Base-by-base conservation (phyloP, 176 grass and related monocot species). In the Bolboschoenus planiculmis region DNA sequence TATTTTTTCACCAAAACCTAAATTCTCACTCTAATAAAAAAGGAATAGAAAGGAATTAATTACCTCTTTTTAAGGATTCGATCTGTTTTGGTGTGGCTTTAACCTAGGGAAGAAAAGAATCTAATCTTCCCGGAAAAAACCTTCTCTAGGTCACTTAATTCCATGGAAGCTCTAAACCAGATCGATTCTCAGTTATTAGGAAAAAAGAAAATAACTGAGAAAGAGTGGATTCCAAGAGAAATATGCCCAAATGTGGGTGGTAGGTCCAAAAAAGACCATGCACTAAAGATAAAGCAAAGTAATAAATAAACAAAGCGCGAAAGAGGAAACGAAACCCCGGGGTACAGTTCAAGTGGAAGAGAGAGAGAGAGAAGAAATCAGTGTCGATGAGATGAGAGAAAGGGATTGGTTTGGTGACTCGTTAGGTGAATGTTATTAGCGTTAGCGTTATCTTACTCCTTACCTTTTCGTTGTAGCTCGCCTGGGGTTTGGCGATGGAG, bases 211-310 rank as follows among this genome's bases (percentile, higher is more conserved):
- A n/a, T n/a, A n/a, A 80, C 57, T 66, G 57, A 84, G 68, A 31
- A 63, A 75, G 83, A 90, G 75, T 88, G 78, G 79, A 58, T 65
- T 85, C 33, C 20, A 67, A 84, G 78, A 85, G 66, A 81, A 43
- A 85, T 78, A 37, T 65, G 18, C 44, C 31, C 59, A 85, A 65
- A 83, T 80, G 84, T 67, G 59, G 78, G 36, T 48, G 78, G 82
- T 66, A 86, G 50, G 80, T 75, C 46, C 11, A 80, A 47, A 81
- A 72, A 83, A 76, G 75, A 50, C 61, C 26, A 48, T 71, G 80
- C 20, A 50, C 85, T 86, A 36, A 81, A 90, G 71, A 80, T 77
- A 81, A 76, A 87, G 48, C 55, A 57, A 77, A 84, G 67, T 54
- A 74, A 80, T 72, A 79, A 43, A 64, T 34, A 77, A 74, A 59